A percentile compares a stretch with the other conserved stretches of the same genome.
Conservation (phyloP, 768 basidiomycete genomes). For the Trametes sanguinea region DNA sequence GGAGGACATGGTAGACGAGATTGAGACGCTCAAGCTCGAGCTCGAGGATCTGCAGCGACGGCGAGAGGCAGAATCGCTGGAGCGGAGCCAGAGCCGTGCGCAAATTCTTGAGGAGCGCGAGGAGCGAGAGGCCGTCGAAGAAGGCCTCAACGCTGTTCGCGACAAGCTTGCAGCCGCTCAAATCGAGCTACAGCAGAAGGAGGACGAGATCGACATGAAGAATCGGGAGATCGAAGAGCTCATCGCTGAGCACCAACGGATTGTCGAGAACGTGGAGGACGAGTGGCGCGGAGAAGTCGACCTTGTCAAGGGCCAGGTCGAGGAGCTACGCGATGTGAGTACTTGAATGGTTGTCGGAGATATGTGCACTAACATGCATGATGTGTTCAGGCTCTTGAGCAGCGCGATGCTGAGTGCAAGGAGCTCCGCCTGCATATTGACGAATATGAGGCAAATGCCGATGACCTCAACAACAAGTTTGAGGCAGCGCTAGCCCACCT, state of each 20-base stretch:
- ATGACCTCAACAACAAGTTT: conserved; percentile 72
- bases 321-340: conserved; percentile 75
- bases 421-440: conserved; percentile 72
- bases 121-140: conserved; percentile 77
- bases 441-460: conserved; percentile 72
- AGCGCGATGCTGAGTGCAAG: conserved; percentile 78
- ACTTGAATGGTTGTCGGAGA: background rate
- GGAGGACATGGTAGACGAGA: conserved; percentile 66
- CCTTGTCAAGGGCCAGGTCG: conserved; percentile 74
- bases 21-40: conserved; percentile 63
- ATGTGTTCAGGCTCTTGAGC: conserved; percentile 59
- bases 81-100: conserved; percentile 74
- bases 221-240: conserved; percentile 78
- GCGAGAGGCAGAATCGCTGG: conserved; percentile 61
- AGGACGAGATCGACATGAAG: conserved; percentile 84
- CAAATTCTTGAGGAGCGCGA: conserved; percentile 71
- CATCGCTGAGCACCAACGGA: conserved; percentile 69
- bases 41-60: conserved; percentile 66
- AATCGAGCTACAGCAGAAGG: conserved; percentile 84
- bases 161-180: conserved; percentile 79
- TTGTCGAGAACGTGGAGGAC: conserved; percentile 72
- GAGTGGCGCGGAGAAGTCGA: conserved; percentile 91
- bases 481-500: conserved; percentile 75
- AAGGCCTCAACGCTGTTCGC: conserved; percentile 67
- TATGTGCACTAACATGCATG: background rate